Evolutionary conservation across 306 rosid species (phyloP), one percentile per base, ranked within the genome.

Genomic region (Dryas alaskensis): DNA sequence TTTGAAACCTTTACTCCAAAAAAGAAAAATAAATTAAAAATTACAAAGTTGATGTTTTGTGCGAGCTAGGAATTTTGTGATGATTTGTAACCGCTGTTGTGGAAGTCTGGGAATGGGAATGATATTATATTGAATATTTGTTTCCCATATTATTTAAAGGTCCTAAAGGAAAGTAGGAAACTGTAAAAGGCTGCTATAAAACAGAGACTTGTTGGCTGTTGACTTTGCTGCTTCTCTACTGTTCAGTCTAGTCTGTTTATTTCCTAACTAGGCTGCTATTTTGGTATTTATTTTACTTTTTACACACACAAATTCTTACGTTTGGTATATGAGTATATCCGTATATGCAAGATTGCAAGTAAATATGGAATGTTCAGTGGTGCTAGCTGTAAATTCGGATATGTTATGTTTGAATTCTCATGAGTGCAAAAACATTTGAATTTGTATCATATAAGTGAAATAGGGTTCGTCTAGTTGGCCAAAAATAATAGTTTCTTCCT

Each of bases 51-150:
- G 52, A 79, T 62, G 65, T 72, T 72, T 64, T 66, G 73, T 68
- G 76, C 73, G 77, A 60, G 76, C 44, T 31, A 22, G 42, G 64
- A 63, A 19, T 66, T 65, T 65, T 43, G 55, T 55, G 67, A 68
- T 66, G 83, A 81, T 80, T 69, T 82, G 79, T 74, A 84, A 88
- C 80, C 81, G 86, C 80, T 78, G 72, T 51, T 65, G 76, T 49
- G 60, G 74, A 27, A 44, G 58, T 31, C 47, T 72, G 67, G 17
- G 49, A 57, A 22, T 55, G 61, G 19, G 6, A 37, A 10, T 42
- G 3, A 27, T 6, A 46, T 5, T 40, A 45, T 8, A 45, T 65
- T 17, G 19, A 65, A 9, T n/a, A 1, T 43, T 0, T 4, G 0
- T 42, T 9, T 3, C 4, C 8, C 3, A 37, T 25, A 61, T 61